Evolutionary conservation across 805 yeast species (phyloP).

Genomic region (Phaffomyces thermotolerans): DNA sequence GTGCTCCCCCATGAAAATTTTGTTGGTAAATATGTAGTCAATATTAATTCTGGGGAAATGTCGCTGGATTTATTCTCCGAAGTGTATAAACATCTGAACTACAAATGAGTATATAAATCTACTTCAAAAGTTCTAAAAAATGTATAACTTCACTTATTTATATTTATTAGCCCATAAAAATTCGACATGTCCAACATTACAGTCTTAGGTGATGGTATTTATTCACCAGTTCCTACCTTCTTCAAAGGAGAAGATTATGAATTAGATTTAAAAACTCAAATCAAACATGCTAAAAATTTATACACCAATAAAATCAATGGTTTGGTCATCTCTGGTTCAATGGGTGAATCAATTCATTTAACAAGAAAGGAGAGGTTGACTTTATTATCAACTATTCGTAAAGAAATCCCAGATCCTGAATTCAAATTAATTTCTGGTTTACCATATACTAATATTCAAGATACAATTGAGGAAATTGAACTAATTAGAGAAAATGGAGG

Average conservation of each 20-base stretch:
- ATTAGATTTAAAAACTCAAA: constrained; percentile 28
- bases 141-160: background rate
- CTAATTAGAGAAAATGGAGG: constrained; percentile 29
- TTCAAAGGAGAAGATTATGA: constrained; percentile 23
- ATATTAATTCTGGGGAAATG: too few relatives aligned
- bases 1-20: too few relatives aligned
- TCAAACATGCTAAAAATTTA: constrained; percentile 25
- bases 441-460: constrained; percentile 22
- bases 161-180: background rate
- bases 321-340: constrained; percentile 32
- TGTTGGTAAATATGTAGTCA: too few relatives aligned
- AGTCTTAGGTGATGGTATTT: constrained; percentile 22
- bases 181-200: background rate
- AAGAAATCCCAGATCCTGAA: constrained; percentile 27
- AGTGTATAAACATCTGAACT: background rate
- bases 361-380: constrained; percentile 26
- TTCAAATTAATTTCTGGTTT: constrained; percentile 30
- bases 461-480: constrained; percentile 23
- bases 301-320: constrained; percentile 28
- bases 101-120: background rate
- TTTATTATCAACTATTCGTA: constrained; percentile 24
- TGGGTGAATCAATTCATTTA: constrained; percentile 33
- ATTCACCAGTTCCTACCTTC: constrained; percentile 28
- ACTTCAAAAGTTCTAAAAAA: too few relatives aligned
- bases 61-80: background rate